Percentiles rank a stretch among this genome's conserved stretches.
Conservation (phyloP, 2,329 filamentous ascomycete species). For the Trichoderma sp. region DNA sequence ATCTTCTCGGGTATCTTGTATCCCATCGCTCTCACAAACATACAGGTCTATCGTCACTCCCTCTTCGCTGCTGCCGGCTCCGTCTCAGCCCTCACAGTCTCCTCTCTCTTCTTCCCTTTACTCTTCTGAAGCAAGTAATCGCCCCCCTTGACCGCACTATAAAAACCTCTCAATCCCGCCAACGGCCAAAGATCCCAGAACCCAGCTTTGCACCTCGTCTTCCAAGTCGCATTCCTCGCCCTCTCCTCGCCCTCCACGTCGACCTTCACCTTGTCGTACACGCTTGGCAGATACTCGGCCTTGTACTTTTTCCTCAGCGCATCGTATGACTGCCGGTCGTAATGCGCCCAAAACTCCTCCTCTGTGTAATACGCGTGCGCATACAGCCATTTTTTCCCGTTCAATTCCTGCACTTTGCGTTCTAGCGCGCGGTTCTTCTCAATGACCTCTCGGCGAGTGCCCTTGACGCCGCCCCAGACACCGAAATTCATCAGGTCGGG, state of each 20-base stretch:
- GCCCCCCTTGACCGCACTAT: slow-evolving; percentile 42
- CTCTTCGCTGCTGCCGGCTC: neutral
- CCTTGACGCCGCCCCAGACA: slow-evolving; percentile 54
- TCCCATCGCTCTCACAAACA: neutral
- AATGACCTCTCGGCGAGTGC: slow-evolving; percentile 46
- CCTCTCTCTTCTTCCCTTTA: slow-evolving; percentile 19
- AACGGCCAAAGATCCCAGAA: slow-evolving; percentile 38
- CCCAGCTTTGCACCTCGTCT: slow-evolving; percentile 29
- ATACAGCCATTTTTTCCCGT: slow-evolving; percentile 68
- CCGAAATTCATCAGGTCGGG: slow-evolving; percentile 58
- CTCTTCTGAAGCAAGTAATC: slow-evolving; percentile 45
- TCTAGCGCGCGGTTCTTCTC: slow-evolving; percentile 59
- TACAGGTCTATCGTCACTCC: neutral
- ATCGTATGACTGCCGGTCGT: slow-evolving; percentile 59
- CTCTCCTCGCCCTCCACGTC: slow-evolving; percentile 37
- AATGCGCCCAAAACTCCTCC: slow-evolving; percentile 65
- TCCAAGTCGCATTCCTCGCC: slow-evolving; percentile 33
- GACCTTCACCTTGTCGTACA: slow-evolving; percentile 66
- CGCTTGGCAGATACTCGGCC: slow-evolving; percentile 57
- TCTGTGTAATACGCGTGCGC: slow-evolving; percentile 66
- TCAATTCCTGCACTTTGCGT: slow-evolving; percentile 53
- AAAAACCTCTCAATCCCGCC: slow-evolving; percentile 45
- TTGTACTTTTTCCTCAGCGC: slow-evolving; percentile 55
- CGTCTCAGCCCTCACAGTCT: neutral
- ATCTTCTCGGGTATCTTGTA: neutral